Evolutionary conservation across 2,329 filamentous ascomycete species (phyloP), one percentile per base, ranked within the genome.

Genomic region (Hymenoscyphus infarciens): DNA sequence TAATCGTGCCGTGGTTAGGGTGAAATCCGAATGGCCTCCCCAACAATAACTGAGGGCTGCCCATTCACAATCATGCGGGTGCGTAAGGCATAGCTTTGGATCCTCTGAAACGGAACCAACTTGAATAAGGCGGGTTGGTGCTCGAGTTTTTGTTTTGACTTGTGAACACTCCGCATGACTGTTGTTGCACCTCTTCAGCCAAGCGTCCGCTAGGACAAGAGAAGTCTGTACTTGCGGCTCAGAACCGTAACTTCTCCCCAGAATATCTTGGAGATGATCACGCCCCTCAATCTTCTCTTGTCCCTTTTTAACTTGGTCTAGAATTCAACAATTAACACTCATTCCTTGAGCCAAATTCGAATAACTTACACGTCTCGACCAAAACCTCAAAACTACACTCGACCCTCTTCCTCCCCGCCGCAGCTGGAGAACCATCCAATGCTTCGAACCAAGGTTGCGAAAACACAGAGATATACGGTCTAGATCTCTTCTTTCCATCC

Each of bases 21-120:
- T 29, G 25, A 53, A 25, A 11, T 53, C 10, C 10, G 19, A 29
- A 25, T 25, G 49, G 8, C 49, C 49, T 25, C 49, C 49, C 49
- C 49, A 53, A 16, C 49, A 53, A 53, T 53, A 53, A 27, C 49
- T 53, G 49, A 53, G 49, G 11, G 49, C 49, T 19, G 10, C 49
- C 39, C 39, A 42, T 42, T 42, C 39, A 8, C 39, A 42, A 42
- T 42, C 39, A 3, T 11, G 15, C 7, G 39, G 39, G 16, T 42
- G 39, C 15, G 39, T 19, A 13, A 42, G 39, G n/a, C 16, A 42
- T 16, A 42, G 39, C 15, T 42, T 42, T 42, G 39, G 39, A 19
- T n/a, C 2, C 11, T 42, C 39, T 42, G 39, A 42, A n/a, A 7
- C 5, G 1, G 39, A 42, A 7, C 39, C 39, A 42, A 42, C 39